These are phyloP conservation scores for Coffea canephora DNA, from an alignment of 257 asterid genomes.

Conservation along the genomic window DNA sequence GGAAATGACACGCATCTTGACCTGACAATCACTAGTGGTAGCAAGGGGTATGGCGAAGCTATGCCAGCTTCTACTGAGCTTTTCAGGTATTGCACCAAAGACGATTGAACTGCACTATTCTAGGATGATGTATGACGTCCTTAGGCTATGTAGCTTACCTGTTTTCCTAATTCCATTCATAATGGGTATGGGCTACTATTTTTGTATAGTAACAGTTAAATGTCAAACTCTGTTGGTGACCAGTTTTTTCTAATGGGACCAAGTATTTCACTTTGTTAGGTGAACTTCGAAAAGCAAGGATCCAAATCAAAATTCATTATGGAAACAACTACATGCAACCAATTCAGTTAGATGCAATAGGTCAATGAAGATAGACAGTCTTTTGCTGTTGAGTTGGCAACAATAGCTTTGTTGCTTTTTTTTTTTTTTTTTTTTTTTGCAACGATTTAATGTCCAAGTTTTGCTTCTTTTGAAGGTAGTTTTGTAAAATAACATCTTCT, in stretches of 20 bases:
- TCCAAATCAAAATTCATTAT: too few species aligned
- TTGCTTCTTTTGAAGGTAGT: background rate
- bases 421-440: background rate
- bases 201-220: background rate
- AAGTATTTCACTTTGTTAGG: too few species aligned
- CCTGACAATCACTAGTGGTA: slow-evolving; percentile 56
- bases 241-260: too few species aligned
- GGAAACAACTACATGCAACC: too few species aligned
- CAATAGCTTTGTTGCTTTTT: background rate
- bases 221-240: too few species aligned
- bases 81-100: slow-evolving; percentile 49
- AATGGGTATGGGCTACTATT: background rate
- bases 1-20: slow-evolving; percentile 64
- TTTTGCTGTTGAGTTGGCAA: background rate
- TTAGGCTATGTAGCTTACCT: background rate
- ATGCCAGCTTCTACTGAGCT: slow-evolving; percentile 70
- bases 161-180: background rate
- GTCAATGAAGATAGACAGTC: background rate
- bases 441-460: background rate
- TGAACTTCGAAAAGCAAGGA: too few species aligned
- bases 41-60: slow-evolving; percentile 64
- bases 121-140: too few species aligned
- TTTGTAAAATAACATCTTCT: background rate
- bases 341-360: too few species aligned
- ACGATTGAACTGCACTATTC: background rate